Evolutionary conservation across 2,329 filamentous ascomycete genomes (phyloP), one percentile per base, ranked within the genome.

Genomic region (Westerdykella ornata): DNA sequence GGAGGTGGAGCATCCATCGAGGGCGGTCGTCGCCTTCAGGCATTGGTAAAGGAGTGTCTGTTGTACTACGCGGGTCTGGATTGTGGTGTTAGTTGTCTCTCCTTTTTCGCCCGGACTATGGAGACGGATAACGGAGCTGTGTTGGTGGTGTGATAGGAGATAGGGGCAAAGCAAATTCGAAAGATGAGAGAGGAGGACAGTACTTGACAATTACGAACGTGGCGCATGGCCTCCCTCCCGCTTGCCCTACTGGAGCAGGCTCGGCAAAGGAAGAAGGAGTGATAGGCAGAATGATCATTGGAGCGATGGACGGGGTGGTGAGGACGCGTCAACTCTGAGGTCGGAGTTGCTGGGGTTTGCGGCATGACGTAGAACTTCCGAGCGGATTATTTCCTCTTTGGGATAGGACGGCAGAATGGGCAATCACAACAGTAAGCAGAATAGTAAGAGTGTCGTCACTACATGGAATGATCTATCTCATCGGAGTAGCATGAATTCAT

Each of bases 1-100:
- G 76, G 39, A 81, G 51, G 41, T 75, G 74, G 9, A 86, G 73
- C 55, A 78, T 73, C 71, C 75, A 78, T 65, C 81, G 73, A 28
- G 71, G 67, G 13, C 68, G 69, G 28, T 41, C 53, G 22, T 26
- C 22, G 22, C 22, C 22, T 26, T 26, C 22, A 11, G 22, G 22
- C 22, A 26, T 26, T 26, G 22, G 22, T 26, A 26, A 26, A n/a
- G n/a, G n/a, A n/a, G n/a, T n/a, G n/a, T 26, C 8, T 26, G 22
- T 4, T 26, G 22, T 11, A 26, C 8, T 4, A 11, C 7, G 22
- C 7, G 22, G 22, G 22, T 26, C 7, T 26, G 8, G 4, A 11
- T 26, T 26, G 3, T 9, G 22, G 12, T 26, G 8, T 26, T 26
- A 11, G 3, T 26, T 26, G 22, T 26, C 8, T n/a, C n/a, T n/a